Percentiles rank a stretch among this genome's conserved stretches.
Evolutionary conservation across 805 yeast species (phyloP).

Genomic region (Saccharomyces jurei): DNA sequence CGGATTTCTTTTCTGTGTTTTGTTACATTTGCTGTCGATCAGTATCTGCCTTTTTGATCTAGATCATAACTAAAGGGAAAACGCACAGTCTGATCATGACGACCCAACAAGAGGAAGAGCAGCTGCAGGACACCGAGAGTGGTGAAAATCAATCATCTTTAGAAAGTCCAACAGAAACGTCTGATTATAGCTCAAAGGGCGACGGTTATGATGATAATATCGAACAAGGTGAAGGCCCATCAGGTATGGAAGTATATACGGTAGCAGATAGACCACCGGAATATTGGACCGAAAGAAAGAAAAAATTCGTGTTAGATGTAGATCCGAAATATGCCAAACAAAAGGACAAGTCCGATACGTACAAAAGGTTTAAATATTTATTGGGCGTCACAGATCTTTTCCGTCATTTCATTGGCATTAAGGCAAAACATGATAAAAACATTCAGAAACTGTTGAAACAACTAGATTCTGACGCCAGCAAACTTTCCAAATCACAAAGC

Average conservation of each 20-base stretch:
- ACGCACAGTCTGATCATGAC: background rate
- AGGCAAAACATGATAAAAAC: conserved; percentile 69
- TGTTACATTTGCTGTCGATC: background rate
- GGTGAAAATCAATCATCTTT: background rate
- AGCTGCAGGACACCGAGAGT: background rate
- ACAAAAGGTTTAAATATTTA: conserved; percentile 71
- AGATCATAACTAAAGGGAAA: background rate
- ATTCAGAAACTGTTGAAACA: conserved; percentile 54
- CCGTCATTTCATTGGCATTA: conserved; percentile 76
- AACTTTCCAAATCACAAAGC: conserved; percentile 25
- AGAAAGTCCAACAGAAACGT: background rate
- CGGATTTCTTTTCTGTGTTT: background rate
- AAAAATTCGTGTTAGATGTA: conserved; percentile 40
- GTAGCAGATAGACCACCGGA: conserved; percentile 12
- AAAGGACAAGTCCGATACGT: conserved; percentile 56
- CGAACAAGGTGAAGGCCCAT: background rate
- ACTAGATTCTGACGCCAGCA: conserved; percentile 41
- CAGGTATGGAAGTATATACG: background rate
- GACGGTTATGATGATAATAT: background rate
- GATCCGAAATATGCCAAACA: conserved; percentile 54
- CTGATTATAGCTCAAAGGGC: background rate
- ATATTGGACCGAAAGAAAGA: conserved; percentile 35
- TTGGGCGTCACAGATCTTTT: conserved; percentile 78
- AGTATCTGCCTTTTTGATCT: background rate
- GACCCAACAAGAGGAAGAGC: background rate